These are phyloP conservation scores for Scolecobasidium constrictum DNA, from an alignment of 2,329 filamentous ascomycete genomes.

Conservation along the genomic window DNA sequence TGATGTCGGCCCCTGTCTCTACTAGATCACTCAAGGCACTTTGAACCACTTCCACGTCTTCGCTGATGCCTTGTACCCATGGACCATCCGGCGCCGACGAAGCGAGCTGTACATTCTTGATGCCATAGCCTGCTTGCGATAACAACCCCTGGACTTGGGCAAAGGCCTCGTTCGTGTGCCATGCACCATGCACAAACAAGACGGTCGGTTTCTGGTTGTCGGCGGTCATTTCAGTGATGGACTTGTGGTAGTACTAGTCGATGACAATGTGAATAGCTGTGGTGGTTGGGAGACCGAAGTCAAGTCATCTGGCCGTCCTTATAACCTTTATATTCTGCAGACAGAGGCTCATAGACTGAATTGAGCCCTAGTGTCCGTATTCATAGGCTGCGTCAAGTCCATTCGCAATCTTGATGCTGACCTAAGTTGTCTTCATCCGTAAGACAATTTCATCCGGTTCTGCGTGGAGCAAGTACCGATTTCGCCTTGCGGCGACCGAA, in stretches of 20 bases:
- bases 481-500: too few species aligned
- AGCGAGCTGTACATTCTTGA: not conserved
- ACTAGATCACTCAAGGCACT: not conserved
- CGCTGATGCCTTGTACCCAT: not conserved
- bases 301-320: too few species aligned
- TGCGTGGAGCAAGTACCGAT: too few species aligned
- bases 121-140: not conserved
- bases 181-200: constrained; percentile 7
- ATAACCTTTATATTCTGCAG: too few species aligned
- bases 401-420: too few species aligned
- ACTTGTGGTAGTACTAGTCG: not conserved
- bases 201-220: constrained; percentile 2
- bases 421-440: too few species aligned
- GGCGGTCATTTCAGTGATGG: not conserved
- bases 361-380: too few species aligned
- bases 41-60: constrained; percentile 6
- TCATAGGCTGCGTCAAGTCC: too few species aligned
- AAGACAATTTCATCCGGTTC: too few species aligned
- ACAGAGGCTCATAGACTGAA: too few species aligned
- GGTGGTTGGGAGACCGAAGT: too few species aligned
- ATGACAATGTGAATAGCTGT: too few species aligned
- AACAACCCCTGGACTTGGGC: not conserved
- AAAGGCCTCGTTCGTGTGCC: not conserved
- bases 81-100: not conserved
- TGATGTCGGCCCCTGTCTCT: constrained; percentile 23